Conservation (phyloP, 78 protist species). For the Dictyostelium intermedium region DNA sequence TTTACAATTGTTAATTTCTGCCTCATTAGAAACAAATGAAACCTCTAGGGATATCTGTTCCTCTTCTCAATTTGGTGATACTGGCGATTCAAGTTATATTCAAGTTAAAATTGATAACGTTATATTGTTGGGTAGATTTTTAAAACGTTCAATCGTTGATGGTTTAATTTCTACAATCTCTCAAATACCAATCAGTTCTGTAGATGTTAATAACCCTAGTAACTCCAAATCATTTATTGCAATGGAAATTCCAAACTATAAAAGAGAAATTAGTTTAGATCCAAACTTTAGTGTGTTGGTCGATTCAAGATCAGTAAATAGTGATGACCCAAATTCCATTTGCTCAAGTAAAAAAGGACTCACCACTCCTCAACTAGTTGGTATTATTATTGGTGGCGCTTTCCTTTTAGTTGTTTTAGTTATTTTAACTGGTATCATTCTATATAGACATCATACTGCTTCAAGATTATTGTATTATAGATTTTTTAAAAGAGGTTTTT, state of each 20-base stretch:
- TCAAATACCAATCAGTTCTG: neutral
- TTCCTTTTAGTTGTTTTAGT: neutral
- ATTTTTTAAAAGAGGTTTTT: neutral
- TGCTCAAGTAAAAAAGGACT: neutral
- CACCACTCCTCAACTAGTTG: neutral
- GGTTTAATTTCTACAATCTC: neutral
- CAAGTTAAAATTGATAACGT: neutral
- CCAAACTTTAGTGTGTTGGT: conserved; percentile 1
- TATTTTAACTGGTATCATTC: neutral
- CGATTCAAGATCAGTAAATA: neutral
- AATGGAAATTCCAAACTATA: neutral
- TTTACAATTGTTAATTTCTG: neutral
- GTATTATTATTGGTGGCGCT: conserved; percentile 9
- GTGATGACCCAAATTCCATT: neutral
- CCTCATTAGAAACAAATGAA: neutral
- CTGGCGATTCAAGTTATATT: neutral
- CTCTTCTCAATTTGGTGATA: neutral
- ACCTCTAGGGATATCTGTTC: neutral
- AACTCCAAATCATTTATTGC: neutral
- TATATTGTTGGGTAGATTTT: neutral
- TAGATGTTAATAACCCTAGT: neutral
- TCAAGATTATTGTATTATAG: neutral
- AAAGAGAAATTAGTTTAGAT: neutral
- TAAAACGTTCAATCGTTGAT: conserved; percentile 7
- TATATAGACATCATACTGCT: neutral